These are phyloP conservation scores for Zea luxurians DNA, from an alignment of 176 grass and related monocot species.

Conservation along the genomic window DNA sequence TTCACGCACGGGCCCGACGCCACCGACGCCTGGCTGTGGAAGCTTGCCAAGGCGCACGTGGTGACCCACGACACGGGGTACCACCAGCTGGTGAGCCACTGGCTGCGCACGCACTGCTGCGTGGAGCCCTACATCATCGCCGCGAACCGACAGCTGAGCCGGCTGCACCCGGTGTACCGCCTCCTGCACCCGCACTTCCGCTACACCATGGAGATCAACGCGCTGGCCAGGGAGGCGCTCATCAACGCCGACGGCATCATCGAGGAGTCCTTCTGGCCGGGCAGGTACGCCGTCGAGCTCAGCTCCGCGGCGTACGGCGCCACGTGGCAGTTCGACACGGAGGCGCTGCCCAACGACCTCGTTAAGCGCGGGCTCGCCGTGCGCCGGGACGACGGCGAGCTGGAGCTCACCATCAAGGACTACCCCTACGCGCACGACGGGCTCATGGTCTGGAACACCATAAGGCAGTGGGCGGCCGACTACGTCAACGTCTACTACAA, in stretches of 20 bases:
- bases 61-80: conserved; percentile 68
- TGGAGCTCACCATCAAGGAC: conserved; percentile 70
- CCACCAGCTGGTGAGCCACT: conserved; percentile 90
- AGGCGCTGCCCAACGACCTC: conserved; percentile 79
- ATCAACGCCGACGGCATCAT: conserved; percentile 75
- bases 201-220: conserved; percentile 95
- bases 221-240: conserved; percentile 60
- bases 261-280: conserved; percentile 64
- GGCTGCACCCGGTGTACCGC: conserved; percentile 76
- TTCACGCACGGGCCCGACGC: conserved; percentile 58
- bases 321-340: conserved; percentile 77
- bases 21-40: conserved; percentile 78
- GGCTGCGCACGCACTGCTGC: conserved; percentile 79
- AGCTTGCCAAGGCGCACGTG: conserved; percentile 77
- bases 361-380: conserved; percentile 70
- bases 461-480: conserved; percentile 59
- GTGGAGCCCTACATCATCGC: conserved; percentile 89
- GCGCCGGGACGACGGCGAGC: conserved; percentile 24
- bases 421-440: conserved; percentile 82
- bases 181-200: conserved; percentile 88
- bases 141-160: conserved; percentile 72
- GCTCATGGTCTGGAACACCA: conserved; percentile 66
- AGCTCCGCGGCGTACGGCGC: conserved; percentile 62
- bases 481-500: conserved; percentile 64
- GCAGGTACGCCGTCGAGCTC: conserved; percentile 64